Percentiles rank a stretch among this genome's conserved stretches.
Conservation (phyloP, 257 asterid genomes). For the Solanum habrochaites region DNA sequence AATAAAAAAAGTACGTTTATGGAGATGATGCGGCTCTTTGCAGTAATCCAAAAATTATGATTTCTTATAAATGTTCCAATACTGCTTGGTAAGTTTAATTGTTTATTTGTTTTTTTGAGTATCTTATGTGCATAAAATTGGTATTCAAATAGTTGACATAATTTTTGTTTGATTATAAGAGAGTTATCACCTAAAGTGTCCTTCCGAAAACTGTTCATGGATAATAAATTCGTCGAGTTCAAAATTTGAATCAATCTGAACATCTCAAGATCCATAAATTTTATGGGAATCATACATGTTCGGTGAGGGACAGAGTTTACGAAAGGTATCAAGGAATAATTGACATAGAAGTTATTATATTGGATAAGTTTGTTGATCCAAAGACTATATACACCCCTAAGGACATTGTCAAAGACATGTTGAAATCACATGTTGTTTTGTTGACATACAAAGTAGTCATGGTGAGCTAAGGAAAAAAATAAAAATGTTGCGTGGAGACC, state of each 20-base stretch:
- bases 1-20: not conserved
- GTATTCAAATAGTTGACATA: not conserved
- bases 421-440: not conserved
- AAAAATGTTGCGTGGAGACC: not conserved
- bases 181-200: not conserved
- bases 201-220: not conserved
- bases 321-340: not conserved
- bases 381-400: no score
- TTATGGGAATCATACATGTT: not conserved
- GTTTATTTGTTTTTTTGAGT: no score
- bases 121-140: not conserved
- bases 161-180: no score
- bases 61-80: not conserved
- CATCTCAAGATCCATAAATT: not conserved
- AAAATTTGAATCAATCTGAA: not conserved
- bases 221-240: no score
- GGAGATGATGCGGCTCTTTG: not conserved
- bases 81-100: not conserved
- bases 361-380: not conserved
- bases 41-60: not conserved
- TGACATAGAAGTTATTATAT: not conserved
- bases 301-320: not conserved
- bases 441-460: not conserved
- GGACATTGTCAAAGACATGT: no score
- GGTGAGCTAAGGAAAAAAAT: not conserved